Percentiles rank a stretch among this genome's conserved stretches.
These are phyloP conservation scores for Berkeleyomyces basicola DNA, from an alignment of 2,329 filamentous ascomycete genomes.

Conservation along the genomic window DNA sequence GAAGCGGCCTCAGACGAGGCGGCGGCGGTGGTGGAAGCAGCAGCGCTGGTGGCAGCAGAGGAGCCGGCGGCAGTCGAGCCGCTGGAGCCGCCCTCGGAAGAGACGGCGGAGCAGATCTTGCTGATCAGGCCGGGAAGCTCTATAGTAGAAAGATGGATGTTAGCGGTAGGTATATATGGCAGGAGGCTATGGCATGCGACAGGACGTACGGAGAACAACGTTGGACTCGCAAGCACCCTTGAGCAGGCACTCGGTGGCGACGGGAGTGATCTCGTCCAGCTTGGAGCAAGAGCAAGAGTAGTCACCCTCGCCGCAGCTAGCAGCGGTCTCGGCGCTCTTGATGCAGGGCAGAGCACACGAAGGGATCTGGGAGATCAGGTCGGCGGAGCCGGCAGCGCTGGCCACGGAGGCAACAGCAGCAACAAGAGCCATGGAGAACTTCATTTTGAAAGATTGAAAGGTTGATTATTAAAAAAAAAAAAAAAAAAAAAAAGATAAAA, in stretches of 20 bases:
- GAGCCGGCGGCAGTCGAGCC: conserved; percentile 12
- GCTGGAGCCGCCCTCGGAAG: conserved; percentile 12
- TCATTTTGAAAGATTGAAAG: conserved; percentile 9
- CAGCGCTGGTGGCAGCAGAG: conserved; percentile 13
- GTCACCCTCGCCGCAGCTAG: conserved; percentile 8
- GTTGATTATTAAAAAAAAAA: background rate
- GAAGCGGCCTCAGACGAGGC: background rate
- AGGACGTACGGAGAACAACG: conserved; percentile 22
- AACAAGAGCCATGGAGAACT: conserved; percentile 9
- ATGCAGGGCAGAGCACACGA: conserved; percentile 13
- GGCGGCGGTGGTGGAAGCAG: conserved; percentile 12
- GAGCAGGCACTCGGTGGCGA: conserved; percentile 10
- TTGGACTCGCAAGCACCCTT: conserved; percentile 20
- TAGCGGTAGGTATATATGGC: conserved; percentile 1
- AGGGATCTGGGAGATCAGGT: conserved; percentile 12
- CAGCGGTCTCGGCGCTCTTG: conserved; percentile 4
- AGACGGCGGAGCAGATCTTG: conserved; percentile 18
- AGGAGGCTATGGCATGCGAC: background rate
- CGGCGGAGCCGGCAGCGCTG: conserved; percentile 9
- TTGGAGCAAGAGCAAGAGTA: conserved; percentile 13
- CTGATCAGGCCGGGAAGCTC: conserved; percentile 16
- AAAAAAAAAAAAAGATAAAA: background rate
- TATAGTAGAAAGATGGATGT: conserved; percentile 12
- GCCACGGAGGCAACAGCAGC: conserved; percentile 4
- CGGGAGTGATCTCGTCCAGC: conserved; percentile 3